These are phyloP conservation scores for Anthoceros angustus DNA, from an alignment of 225 moss, liverwort and hornwort species.

Conservation along the genomic window DNA sequence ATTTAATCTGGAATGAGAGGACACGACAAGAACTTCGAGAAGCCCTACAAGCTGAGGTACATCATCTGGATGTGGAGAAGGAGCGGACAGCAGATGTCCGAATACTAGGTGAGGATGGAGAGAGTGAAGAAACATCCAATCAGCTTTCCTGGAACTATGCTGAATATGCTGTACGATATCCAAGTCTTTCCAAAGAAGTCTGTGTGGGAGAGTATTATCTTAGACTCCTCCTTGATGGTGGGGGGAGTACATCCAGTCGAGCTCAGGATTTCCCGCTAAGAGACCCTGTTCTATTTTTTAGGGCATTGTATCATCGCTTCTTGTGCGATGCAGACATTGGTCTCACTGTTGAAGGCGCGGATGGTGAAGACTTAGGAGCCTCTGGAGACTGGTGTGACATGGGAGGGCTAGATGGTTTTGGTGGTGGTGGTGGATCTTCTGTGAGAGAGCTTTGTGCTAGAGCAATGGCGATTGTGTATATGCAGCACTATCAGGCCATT, in stretches of 20 bases:
- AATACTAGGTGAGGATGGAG: conserved; percentile 34
- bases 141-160: conserved; percentile 92
- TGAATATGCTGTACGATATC: conserved; percentile 77
- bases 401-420: conserved; percentile 87
- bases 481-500: conserved; percentile 69
- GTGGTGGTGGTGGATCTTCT: conserved; percentile 74
- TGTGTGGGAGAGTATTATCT: conserved; percentile 91
- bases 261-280: conserved; percentile 71
- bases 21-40: conserved; percentile 85
- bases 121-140: conserved; percentile 42
- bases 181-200: conserved; percentile 77
- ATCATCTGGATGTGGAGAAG: conserved; percentile 81
- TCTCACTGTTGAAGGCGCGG: conserved; percentile 72
- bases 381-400: conserved; percentile 87
- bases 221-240: conserved; percentile 65
- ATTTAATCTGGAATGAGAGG: conserved; percentile 85
- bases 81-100: conserved; percentile 70
- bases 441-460: conserved; percentile 83
- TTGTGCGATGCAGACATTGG: conserved; percentile 86
- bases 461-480: conserved; percentile 88
- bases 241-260: conserved; percentile 35
- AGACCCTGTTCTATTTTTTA: conserved; percentile 68
- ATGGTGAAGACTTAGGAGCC: conserved; percentile 54
- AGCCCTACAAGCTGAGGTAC: conserved; percentile 70
- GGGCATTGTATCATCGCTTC: conserved; percentile 87